Percentiles rank a stretch among this genome's conserved stretches.
These are phyloP conservation scores for Epichloe sp. DNA, from an alignment of 2,329 filamentous ascomycete genomes.

Conservation along the genomic window DNA sequence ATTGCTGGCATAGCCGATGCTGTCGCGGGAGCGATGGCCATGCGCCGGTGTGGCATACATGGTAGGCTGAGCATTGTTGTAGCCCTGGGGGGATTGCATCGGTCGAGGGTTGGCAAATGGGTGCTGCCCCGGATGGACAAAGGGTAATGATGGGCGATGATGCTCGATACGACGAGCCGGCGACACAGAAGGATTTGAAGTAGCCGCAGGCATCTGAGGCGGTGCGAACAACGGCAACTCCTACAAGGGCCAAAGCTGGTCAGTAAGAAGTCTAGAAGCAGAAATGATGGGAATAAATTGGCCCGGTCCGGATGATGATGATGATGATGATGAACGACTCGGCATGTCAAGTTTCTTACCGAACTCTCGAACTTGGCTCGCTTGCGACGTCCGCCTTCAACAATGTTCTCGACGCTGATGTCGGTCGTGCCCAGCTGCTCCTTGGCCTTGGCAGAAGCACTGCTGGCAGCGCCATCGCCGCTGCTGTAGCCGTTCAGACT, in stretches of 20 bases:
- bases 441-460: slow-evolving; percentile 58
- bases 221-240: slow-evolving; percentile 92
- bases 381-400: slow-evolving; percentile 91
- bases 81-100: slow-evolving; percentile 69
- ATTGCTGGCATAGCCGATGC: slow-evolving; percentile 39
- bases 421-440: slow-evolving; percentile 89
- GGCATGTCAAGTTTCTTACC: slow-evolving; percentile 43
- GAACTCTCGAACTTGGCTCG: slow-evolving; percentile 93
- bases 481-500: slow-evolving; percentile 69
- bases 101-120: slow-evolving; percentile 66
- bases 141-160: slow-evolving; percentile 60
- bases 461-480: slow-evolving; percentile 68
- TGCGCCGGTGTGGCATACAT: slow-evolving; percentile 50
- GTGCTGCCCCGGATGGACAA: slow-evolving; percentile 62
- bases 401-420: slow-evolving; percentile 95
- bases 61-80: slow-evolving; percentile 37
- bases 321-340: neutral
- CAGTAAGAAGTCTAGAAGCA: neutral
- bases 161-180: slow-evolving; percentile 71
- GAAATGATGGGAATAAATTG: too few species aligned
- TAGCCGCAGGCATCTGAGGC: slow-evolving; percentile 80
- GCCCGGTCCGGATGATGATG: neutral
- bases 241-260: slow-evolving; percentile 31
- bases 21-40: slow-evolving; percentile 52
- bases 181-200: slow-evolving; percentile 96